Evolutionary conservation across 1,284 basidiomycete species (phyloP).

Genomic region (Sporisorium sorghi): DNA sequence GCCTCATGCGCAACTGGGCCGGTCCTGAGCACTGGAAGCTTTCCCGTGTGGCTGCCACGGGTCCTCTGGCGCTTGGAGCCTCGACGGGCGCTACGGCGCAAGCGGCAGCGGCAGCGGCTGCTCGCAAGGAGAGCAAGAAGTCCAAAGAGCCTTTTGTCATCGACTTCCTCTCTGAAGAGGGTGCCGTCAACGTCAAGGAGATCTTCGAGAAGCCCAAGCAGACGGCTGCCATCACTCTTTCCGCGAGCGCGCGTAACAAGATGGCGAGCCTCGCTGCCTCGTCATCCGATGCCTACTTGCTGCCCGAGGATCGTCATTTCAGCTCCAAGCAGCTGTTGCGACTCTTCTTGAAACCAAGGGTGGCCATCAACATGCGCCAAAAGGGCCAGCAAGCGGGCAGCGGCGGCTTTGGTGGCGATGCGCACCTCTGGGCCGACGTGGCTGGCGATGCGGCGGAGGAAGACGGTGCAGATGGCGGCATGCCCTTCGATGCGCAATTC

Average conservation of each 20-base stretch:
- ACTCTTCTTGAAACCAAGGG: constrained; percentile 84
- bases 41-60: constrained; percentile 41
- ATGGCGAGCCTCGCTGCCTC: constrained; percentile 69
- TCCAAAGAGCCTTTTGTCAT: constrained; percentile 83
- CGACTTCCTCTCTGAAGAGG: constrained; percentile 80
- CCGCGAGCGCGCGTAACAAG: constrained; percentile 65
- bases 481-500: constrained; percentile 93
- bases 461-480: constrained; percentile 37
- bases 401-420: constrained; percentile 80
- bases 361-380: constrained; percentile 70
- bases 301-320: constrained; percentile 99
- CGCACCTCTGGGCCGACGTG: constrained; percentile 93
- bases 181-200: constrained; percentile 77
- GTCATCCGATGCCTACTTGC: constrained; percentile 74
- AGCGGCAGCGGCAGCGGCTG: constrained; percentile 18
- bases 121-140: constrained; percentile 47
- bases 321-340: constrained; percentile 87
- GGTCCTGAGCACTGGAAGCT: constrained; percentile 99
- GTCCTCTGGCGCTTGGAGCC: constrained; percentile 32
- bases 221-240: constrained; percentile 69
- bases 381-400: constrained; percentile 82
- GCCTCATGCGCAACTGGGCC: constrained; percentile 93
- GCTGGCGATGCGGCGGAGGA: constrained; percentile 71
- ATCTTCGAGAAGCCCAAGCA: constrained; percentile 76
- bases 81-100: constrained; percentile 29